A percentile compares a stretch with the other conserved stretches of the same genome.
These are phyloP conservation scores for Botryobasidium botryosum DNA, from an alignment of 768 basidiomycete genomes.

Conservation along the genomic window DNA sequence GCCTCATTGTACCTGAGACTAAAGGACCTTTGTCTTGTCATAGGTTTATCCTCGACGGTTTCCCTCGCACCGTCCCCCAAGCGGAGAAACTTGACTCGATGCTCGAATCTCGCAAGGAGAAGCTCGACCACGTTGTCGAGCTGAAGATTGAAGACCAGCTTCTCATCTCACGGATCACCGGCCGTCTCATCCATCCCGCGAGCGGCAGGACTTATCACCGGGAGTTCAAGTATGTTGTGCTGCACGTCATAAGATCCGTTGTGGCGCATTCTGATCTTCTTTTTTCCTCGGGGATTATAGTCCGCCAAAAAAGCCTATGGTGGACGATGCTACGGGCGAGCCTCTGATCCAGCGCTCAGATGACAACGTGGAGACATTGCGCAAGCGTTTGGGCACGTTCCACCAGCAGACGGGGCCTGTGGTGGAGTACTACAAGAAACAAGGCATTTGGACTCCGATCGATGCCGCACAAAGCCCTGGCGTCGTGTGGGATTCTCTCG, in stretches of 20 bases:
- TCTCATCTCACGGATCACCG: slow-evolving; percentile 94
- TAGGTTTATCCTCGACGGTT: slow-evolving; percentile 98
- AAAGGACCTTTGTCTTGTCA: background rate
- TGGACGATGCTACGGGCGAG: slow-evolving; percentile 89
- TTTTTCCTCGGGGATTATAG: slow-evolving; percentile 30
- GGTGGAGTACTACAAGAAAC: slow-evolving; percentile 85
- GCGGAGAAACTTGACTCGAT: slow-evolving; percentile 91
- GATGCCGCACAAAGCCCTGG: slow-evolving; percentile 89
- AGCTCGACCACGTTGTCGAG: slow-evolving; percentile 83
- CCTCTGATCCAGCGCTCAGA: slow-evolving; percentile 93
- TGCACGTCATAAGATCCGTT: too few relatives aligned
- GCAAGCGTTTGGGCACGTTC: slow-evolving; percentile 76
- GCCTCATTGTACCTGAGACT: too few relatives aligned
- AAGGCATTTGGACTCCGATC: slow-evolving; percentile 76
- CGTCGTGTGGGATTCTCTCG: slow-evolving; percentile 77
- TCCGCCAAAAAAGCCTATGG: slow-evolving; percentile 92
- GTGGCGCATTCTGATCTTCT: background rate
- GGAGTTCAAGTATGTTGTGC: slow-evolving; percentile 73
- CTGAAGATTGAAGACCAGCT: slow-evolving; percentile 86
- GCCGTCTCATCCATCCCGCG: slow-evolving; percentile 78
- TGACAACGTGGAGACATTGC: slow-evolving; percentile 90
- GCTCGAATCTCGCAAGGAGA: slow-evolving; percentile 68
- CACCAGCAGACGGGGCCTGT: slow-evolving; percentile 93
- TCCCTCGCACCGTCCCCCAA: slow-evolving; percentile 93
- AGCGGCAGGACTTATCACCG: slow-evolving; percentile 89